A percentile compares a stretch with the other conserved stretches of the same genome.
These are phyloP conservation scores for Fusarium sarcochroum DNA, from an alignment of 2,329 filamentous ascomycete genomes.

Conservation along the genomic window DNA sequence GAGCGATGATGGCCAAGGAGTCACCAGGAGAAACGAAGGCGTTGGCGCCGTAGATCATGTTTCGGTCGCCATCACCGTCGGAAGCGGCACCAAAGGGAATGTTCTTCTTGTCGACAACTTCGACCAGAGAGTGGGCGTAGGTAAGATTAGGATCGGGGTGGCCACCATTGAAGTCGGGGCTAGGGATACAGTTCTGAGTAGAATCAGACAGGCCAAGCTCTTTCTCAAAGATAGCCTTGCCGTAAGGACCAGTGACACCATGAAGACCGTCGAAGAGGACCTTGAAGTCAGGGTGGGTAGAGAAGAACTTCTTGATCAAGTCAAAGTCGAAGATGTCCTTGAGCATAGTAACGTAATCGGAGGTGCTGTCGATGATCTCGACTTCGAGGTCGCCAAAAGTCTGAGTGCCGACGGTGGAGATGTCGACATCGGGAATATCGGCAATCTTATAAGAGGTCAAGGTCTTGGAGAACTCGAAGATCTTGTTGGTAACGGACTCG, in stretches of 20 bases:
- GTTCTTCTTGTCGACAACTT: constrained; percentile 89
- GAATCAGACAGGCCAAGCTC: constrained; percentile 85
- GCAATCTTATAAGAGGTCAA: constrained; percentile 93
- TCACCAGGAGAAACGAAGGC: constrained; percentile 97
- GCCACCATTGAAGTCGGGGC: constrained; percentile 95
- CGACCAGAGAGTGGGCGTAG: constrained; percentile 94
- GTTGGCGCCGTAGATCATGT: constrained; percentile 99
- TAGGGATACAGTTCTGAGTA: constrained; percentile 92
- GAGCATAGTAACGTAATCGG: constrained; percentile 94
- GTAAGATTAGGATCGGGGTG: constrained; percentile 98
- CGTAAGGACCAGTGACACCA: constrained; percentile 96
- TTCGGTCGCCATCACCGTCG: constrained; percentile 97
- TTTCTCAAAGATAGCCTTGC: constrained; percentile 92
- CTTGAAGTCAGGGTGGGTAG: constrained; percentile 90
- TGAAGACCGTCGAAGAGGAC: constrained; percentile 95
- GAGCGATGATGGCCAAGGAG: constrained; percentile 97
- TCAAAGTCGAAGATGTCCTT: constrained; percentile 99
- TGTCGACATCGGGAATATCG: constrained; percentile 88
- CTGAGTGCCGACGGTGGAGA: constrained; percentile 84
- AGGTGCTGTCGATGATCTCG: constrained; percentile 92
- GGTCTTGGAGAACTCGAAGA: constrained; percentile 91
- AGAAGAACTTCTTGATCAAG: constrained; percentile 94
- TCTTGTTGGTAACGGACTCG: constrained; percentile 98
- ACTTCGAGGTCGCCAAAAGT: constrained; percentile 91
- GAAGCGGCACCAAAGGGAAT: constrained; percentile 97